Evolutionary conservation across 164 flowering plant genomes (phyloP).

Genomic region (Chimonanthus salicifolius): DNA sequence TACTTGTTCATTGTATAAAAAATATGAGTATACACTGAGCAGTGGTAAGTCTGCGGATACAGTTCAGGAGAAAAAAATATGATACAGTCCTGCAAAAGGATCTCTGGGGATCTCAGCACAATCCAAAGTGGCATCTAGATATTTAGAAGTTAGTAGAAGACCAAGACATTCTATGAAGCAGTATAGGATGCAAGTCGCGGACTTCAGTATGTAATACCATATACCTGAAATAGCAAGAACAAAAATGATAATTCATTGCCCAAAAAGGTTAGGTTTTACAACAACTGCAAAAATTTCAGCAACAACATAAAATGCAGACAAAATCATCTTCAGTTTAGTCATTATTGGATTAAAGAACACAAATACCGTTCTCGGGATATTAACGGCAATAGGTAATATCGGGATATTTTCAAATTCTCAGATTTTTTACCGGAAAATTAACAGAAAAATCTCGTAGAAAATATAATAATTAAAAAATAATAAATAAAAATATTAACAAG

Average conservation of each 20-base stretch:
- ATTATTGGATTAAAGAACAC: conserved; percentile 11
- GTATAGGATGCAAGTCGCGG: neutral
- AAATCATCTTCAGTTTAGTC: neutral
- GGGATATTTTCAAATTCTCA: too few species aligned
- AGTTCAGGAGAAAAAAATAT: conserved; percentile 53
- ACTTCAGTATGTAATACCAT: conserved; percentile 5
- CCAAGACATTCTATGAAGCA: conserved; percentile 1
- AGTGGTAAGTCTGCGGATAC: conserved; percentile 34
- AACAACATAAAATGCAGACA: neutral
- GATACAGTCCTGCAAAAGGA: conserved; percentile 41
- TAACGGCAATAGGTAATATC: too few species aligned
- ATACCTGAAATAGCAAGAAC: conserved; percentile 8
- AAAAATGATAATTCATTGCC: neutral
- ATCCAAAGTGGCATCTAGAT: conserved; percentile 1
- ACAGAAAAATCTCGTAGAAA: too few species aligned
- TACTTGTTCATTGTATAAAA: neutral
- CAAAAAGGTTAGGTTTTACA: neutral
- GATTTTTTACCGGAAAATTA: too few species aligned
- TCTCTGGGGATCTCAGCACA: conserved; percentile 22
- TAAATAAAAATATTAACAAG: too few species aligned
- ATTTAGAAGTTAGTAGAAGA: neutral
- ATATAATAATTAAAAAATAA: too few species aligned
- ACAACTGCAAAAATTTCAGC: neutral
- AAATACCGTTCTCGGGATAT: too few species aligned
- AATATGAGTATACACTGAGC: conserved; percentile 32